Evolutionary conservation across 1,284 basidiomycete genomes (phyloP).

Genomic region (Inonotus hispidus): DNA sequence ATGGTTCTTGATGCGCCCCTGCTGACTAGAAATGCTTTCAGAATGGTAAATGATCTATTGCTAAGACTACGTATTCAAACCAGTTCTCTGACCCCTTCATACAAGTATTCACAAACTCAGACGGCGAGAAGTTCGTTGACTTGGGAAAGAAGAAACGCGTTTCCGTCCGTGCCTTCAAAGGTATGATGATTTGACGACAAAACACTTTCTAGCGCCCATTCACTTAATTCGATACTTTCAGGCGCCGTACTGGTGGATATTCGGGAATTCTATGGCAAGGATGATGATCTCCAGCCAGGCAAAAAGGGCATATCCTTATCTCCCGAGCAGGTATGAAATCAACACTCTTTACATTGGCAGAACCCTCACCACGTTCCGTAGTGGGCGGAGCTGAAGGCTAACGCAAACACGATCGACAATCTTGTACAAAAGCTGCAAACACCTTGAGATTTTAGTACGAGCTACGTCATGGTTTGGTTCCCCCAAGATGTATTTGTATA

Average conservation of each 20-base stretch:
- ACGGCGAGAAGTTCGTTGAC: conserved; percentile 61
- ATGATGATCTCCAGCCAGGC: conserved; percentile 68
- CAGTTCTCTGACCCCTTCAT: not conserved
- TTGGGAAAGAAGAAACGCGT: conserved; percentile 68
- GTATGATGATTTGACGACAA: conserved; percentile 25
- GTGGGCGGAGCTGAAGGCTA: conserved; percentile 56
- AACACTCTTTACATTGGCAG: not conserved
- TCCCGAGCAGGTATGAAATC: conserved; percentile 55
- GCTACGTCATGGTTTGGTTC: not conserved
- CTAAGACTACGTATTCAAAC: not conserved
- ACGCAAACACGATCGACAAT: conserved; percentile 41
- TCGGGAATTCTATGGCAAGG: conserved; percentile 68
- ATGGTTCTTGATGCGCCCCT: not conserved
- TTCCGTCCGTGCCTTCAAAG: conserved; percentile 69
- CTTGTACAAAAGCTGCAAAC: conserved; percentile 31
- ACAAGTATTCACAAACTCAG: conserved; percentile 27
- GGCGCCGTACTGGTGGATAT: conserved; percentile 64
- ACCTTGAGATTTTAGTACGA: not conserved
- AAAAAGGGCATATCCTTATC: conserved; percentile 78
- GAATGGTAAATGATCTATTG: conserved; percentile 3
- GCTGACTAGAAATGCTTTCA: not conserved
- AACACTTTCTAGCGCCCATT: not conserved
- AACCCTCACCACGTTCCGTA: conserved; percentile 26
- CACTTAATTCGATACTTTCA: conserved; percentile 22
- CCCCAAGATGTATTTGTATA: not conserved